Conservation (phyloP, 176 grass and related monocot genomes). For the Melocanna baccifera region DNA sequence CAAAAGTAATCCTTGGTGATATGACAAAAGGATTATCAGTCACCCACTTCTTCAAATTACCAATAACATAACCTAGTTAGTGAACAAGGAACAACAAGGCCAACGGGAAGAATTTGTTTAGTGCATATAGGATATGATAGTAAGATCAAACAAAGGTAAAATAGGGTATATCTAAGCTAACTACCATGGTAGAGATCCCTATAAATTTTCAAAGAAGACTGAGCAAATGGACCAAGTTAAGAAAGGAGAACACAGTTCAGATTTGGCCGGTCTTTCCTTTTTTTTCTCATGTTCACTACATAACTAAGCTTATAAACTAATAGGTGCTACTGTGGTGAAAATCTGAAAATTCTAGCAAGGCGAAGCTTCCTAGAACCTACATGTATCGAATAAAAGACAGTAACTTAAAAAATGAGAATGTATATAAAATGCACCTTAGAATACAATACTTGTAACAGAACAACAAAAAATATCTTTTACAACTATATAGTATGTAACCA, state of each 20-base stretch:
- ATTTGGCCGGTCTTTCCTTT: background rate
- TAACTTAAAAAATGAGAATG: no score
- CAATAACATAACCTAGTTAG: constrained; percentile 11
- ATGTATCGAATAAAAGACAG: no score
- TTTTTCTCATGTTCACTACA: background rate
- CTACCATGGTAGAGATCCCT: background rate
- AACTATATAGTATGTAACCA: no score
- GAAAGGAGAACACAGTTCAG: background rate
- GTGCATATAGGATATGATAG: background rate
- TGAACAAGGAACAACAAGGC: constrained; percentile 2
- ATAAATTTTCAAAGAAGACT: background rate
- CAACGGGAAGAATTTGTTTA: background rate
- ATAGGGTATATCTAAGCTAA: background rate
- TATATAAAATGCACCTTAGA: no score
- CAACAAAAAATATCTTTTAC: no score
- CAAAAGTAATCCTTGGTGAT: constrained; percentile 98
- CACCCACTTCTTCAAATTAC: constrained; percentile 76
- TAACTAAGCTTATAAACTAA: background rate
- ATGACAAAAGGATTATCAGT: constrained; percentile 94
- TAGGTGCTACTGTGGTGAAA: background rate
- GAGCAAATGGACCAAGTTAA: no score
- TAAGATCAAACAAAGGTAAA: background rate
- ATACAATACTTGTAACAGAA: no score
- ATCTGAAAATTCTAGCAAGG: no score
- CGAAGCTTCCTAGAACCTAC: no score